Evolutionary conservation across 768 basidiomycete genomes (phyloP).

Genomic region (Coprinellus aureogranulatus): DNA sequence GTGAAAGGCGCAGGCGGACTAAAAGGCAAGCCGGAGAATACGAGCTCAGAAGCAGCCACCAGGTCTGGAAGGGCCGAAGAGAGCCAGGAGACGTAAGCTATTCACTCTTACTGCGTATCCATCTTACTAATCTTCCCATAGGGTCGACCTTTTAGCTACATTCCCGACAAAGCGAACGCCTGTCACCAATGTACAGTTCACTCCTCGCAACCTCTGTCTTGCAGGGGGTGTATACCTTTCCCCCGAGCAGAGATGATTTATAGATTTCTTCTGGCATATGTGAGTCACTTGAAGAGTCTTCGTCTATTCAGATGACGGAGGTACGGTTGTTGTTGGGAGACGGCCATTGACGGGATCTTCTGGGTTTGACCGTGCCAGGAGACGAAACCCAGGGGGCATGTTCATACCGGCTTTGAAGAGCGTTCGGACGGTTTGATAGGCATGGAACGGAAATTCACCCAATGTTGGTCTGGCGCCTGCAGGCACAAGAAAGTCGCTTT

Average conservation of each 20-base stretch:
- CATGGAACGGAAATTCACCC: too few relatives aligned
- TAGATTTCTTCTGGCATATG: too few relatives aligned
- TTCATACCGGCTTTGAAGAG: too few relatives aligned
- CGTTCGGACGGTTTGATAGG: too few relatives aligned
- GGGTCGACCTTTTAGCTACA: conserved; percentile 81
- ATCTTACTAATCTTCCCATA: conserved; percentile 29
- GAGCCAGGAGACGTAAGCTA: conserved; percentile 67
- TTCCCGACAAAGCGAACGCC: conserved; percentile 97
- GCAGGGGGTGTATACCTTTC: conserved; percentile 76
- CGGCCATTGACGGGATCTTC: too few relatives aligned
- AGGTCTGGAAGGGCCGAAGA: conserved; percentile 52
- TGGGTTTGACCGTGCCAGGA: too few relatives aligned
- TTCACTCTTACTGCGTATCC: background rate
- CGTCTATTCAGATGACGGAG: too few relatives aligned
- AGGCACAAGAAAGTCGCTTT: too few relatives aligned
- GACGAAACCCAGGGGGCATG: too few relatives aligned
- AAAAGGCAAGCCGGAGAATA: conserved; percentile 57
- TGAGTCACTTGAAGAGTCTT: too few relatives aligned
- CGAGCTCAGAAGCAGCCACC: conserved; percentile 25
- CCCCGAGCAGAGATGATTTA: conserved; percentile 42
- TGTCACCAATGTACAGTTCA: conserved; percentile 88
- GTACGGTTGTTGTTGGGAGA: too few relatives aligned
- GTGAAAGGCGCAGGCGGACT: conserved; percentile 75
- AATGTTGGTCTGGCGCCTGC: too few relatives aligned
- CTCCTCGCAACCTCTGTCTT: conserved; percentile 89